phyloP scores from a whole-genome alignment of 2,329 filamentous ascomycete species.

The Paramyrothecium sp. region DNA sequence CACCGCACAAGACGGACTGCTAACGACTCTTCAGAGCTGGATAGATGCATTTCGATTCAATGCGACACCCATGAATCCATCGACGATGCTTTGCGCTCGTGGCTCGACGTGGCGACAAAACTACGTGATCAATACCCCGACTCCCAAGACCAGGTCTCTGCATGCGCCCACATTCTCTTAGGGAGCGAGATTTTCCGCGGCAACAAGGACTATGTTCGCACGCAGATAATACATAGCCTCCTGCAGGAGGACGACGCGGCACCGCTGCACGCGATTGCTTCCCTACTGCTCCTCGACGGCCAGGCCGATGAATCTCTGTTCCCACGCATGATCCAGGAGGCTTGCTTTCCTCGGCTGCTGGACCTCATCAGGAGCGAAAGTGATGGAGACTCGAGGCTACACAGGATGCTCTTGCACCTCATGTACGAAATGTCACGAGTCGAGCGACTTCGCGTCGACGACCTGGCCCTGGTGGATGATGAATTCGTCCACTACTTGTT shows the following conservation, averaged over 20 bases:
- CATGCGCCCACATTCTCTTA: constrained; percentile 77
- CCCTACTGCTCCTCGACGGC: constrained; percentile 85
- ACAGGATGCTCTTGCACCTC: constrained; percentile 80
- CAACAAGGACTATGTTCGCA: constrained; percentile 84
- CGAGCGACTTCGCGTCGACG: constrained; percentile 73
- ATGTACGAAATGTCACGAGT: constrained; percentile 97
- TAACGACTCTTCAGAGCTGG: constrained; percentile 40
- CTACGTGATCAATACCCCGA: constrained; percentile 75
- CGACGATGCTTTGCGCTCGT: constrained; percentile 82
- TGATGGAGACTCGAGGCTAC: constrained; percentile 67
- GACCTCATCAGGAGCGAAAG: constrained; percentile 72
- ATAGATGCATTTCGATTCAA: constrained; percentile 41
- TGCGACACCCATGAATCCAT: constrained; percentile 59
- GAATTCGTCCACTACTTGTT: constrained; percentile 82
- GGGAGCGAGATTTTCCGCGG: constrained; percentile 70
- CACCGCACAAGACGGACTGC: not conserved
- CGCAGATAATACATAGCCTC: constrained; percentile 88
- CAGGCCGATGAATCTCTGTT: constrained; percentile 75
- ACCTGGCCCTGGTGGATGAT: constrained; percentile 76
- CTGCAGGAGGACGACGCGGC: constrained; percentile 83
- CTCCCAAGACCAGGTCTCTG: constrained; percentile 75
- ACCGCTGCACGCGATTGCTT: constrained; percentile 78
- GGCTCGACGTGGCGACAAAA: constrained; percentile 73
- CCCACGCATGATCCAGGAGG: constrained; percentile 82
- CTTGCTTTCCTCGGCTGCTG: constrained; percentile 78